Evolutionary conservation across 1,284 basidiomycete genomes (phyloP).

Genomic region (Rhodotorula sp.): DNA sequence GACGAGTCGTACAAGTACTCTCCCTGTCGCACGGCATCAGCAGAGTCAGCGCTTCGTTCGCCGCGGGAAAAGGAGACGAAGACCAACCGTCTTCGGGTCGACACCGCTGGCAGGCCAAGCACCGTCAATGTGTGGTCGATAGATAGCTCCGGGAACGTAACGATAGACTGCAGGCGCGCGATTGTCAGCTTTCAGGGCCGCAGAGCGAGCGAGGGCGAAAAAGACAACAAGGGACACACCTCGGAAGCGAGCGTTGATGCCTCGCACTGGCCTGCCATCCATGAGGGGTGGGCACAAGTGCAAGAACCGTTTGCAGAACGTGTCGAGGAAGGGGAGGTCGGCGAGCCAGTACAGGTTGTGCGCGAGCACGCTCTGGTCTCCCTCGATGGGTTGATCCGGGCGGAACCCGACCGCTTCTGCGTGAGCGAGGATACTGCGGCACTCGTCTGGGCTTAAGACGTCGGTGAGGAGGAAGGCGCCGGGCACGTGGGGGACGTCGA

Average conservation of each 20-base stretch:
- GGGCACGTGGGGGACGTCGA: constrained; percentile 54
- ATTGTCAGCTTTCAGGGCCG: not conserved
- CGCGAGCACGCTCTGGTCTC: constrained; percentile 51
- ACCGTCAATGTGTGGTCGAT: constrained; percentile 57
- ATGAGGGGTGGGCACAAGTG: constrained; percentile 54
- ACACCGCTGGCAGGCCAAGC: constrained; percentile 60
- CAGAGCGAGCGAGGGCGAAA: too few species aligned
- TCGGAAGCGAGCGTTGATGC: constrained; percentile 58
- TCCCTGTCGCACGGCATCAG: constrained; percentile 36
- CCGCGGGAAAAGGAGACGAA: not conserved
- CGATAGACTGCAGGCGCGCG: constrained; percentile 33
- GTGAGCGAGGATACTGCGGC: constrained; percentile 54
- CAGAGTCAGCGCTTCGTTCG: too few species aligned
- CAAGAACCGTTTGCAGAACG: constrained; percentile 54
- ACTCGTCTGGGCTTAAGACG: constrained; percentile 56
- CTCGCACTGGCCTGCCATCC: constrained; percentile 55
- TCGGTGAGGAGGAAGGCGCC: constrained; percentile 57
- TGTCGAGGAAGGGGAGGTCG: constrained; percentile 53
- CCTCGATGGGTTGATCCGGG: constrained; percentile 57
- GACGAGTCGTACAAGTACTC: constrained; percentile 60
- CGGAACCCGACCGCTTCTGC: constrained; percentile 57
- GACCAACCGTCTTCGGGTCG: constrained; percentile 48
- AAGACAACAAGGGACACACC: constrained; percentile 44
- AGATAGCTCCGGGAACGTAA: constrained; percentile 31
- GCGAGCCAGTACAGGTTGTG: constrained; percentile 61